A percentile compares a stretch with the other conserved stretches of the same genome.
These are phyloP conservation scores for Phytophthora cactorum DNA, from an alignment of 352 stramenopile genomes.

Conservation along the genomic window DNA sequence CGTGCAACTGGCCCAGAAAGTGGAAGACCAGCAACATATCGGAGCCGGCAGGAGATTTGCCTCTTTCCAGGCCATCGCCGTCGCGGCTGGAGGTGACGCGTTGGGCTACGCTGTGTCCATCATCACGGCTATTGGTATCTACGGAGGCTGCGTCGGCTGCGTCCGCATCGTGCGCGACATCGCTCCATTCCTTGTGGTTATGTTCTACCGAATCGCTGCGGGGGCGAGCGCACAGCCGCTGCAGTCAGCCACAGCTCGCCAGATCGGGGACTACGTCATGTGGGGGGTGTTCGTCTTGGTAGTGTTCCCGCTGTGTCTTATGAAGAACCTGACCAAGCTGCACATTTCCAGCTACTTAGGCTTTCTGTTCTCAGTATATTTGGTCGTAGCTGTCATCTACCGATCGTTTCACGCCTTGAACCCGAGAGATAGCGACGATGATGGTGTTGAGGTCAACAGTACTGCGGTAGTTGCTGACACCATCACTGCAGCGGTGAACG, in stretches of 20 bases:
- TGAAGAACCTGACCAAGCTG: conserved; percentile 74
- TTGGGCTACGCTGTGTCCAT: conserved; percentile 71
- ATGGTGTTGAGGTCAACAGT: conserved; percentile 9
- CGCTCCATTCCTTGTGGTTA: conserved; percentile 59
- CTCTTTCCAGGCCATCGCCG: conserved; percentile 72
- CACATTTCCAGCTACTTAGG: conserved; percentile 76
- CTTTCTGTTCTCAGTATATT: conserved; percentile 70
- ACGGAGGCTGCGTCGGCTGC: conserved; percentile 72
- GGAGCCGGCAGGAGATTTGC: conserved; percentile 56
- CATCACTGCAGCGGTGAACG: conserved; percentile 20
- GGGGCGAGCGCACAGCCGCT: conserved; percentile 18
- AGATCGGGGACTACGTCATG: conserved; percentile 56
- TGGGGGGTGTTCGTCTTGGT: conserved; percentile 56
- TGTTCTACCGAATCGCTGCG: conserved; percentile 31
- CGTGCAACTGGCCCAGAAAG: conserved; percentile 54
- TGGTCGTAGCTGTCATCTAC: conserved; percentile 65
- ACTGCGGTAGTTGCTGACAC: conserved; percentile 6
- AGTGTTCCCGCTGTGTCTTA: conserved; percentile 71
- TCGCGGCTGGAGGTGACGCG: conserved; percentile 51
- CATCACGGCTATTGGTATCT: conserved; percentile 73
- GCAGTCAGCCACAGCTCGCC: conserved; percentile 15
- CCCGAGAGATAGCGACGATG: conserved; percentile 7
- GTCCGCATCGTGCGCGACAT: conserved; percentile 78
- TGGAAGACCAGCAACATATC: conserved; percentile 53
- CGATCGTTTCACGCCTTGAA: conserved; percentile 47